Evolutionary conservation across 164 flowering plant species (phyloP).

Genomic region (Cinnamomum micranthum): DNA sequence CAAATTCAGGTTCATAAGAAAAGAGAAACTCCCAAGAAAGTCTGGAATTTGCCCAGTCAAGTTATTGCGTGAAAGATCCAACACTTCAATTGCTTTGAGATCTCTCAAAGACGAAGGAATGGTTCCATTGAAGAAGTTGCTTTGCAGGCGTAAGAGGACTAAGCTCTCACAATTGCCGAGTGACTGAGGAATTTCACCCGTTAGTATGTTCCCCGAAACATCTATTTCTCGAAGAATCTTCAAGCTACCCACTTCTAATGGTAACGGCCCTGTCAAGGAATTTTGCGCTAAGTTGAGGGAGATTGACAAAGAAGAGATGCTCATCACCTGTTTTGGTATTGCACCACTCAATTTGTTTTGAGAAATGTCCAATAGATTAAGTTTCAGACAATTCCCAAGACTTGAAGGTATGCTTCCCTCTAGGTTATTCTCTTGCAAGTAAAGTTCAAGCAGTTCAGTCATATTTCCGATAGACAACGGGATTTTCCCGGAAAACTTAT

Average conservation of each 20-base stretch:
- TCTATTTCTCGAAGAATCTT: conserved; percentile 12
- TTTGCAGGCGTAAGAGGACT: not conserved
- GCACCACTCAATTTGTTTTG: conserved; percentile 7
- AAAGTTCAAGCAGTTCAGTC: conserved; percentile 3
- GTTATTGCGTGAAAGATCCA: conserved; percentile 6
- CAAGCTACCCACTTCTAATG: conserved; percentile 27
- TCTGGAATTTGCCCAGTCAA: conserved; percentile 5
- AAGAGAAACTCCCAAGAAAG: not conserved
- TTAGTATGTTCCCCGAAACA: conserved; percentile 1
- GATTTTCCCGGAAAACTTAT: conserved; percentile 21
- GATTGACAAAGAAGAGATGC: conserved; percentile 8
- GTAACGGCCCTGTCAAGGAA: conserved; percentile 26
- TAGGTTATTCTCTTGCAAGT: not conserved
- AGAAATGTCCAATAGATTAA: not conserved
- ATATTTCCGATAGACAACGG: conserved; percentile 28
- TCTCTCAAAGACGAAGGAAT: not conserved
- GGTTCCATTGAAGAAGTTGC: conserved; percentile 9
- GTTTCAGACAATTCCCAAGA: conserved; percentile 2
- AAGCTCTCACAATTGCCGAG: conserved; percentile 6
- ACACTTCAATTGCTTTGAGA: not conserved
- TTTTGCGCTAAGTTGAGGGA: conserved; percentile 26
- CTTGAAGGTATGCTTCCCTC: conserved; percentile 7
- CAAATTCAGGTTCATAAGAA: not conserved
- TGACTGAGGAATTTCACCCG: conserved; percentile 3
- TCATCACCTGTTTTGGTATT: conserved; percentile 32